Evolutionary conservation across 805 yeast species (phyloP), one percentile per base, ranked within the genome.

Genomic region (Clavispora phyllophila): DNA sequence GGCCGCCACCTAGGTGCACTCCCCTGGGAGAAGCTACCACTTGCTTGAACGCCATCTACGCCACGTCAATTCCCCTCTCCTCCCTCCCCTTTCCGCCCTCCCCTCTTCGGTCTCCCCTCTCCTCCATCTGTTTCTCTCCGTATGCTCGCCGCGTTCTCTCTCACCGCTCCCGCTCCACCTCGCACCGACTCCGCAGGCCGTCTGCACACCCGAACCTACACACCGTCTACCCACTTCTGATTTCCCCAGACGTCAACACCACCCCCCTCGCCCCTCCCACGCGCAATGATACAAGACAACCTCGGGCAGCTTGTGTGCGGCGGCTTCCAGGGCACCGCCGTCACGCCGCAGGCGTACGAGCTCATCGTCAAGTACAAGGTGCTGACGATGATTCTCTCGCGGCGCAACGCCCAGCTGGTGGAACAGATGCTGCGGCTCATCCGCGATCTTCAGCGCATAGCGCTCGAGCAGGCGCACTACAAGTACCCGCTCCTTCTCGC

Each of bases 301-400:
- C 22, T 37, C 15, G 85, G 85, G 23, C 81, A 76, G 56, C 70
- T 79, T 37, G 62, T 80, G 29, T 66, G 80, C 55, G 82, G 78
- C 8, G 85, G 85, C 14, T 79, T 79, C 50, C 73, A 74, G 46
- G 84, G 83, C 3, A 65, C 75, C 18, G 63, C 66, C 8, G 76
- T 79, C 9, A 74, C 79, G 0, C 67, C 72, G 4, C 81, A 79
- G 48, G 79, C 80, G 7, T 62, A 67, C 37, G 73, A 72, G 42
- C 63, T 79, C 40, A 78, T 79, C 15, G 69, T 68, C 19, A 65
- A 73, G 40, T 76, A 76, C 53, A 70, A 66, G 44, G 72, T 80
- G 8, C 75, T 78, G 3, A 64, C 81, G 3, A 64, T 80, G 54
- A 72, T 80, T 17, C 60, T 80, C 10, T 70, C 75, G 40, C 62